Evolutionary conservation across 1,284 basidiomycete genomes (phyloP).

Genomic region (Rhizoctonia solani): DNA sequence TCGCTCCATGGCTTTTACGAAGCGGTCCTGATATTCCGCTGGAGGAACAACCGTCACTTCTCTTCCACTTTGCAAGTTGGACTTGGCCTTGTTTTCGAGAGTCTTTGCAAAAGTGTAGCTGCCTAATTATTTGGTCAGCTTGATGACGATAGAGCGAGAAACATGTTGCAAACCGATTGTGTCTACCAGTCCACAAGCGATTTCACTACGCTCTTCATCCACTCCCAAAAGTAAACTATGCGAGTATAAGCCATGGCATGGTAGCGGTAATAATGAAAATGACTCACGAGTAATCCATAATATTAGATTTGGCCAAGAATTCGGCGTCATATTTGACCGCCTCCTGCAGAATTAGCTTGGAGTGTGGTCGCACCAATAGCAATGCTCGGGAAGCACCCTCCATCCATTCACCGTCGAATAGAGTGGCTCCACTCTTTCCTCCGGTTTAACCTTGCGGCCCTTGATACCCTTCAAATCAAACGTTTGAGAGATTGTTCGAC

Average conservation of each 20-base stretch:
- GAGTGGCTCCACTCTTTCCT: constrained; percentile 47
- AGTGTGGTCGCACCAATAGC: constrained; percentile 68
- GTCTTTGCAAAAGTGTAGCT: constrained; percentile 79
- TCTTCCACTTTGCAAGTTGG: constrained; percentile 61
- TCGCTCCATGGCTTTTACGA: constrained; percentile 65
- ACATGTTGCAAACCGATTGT: constrained; percentile 61
- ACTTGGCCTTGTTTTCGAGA: constrained; percentile 76
- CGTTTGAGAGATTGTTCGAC: constrained; percentile 51
- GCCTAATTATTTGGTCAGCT: constrained; percentile 46
- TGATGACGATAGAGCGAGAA: neutral
- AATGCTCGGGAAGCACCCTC: constrained; percentile 61
- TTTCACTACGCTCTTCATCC: constrained; percentile 63
- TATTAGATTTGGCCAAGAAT: constrained; percentile 71
- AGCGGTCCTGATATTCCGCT: constrained; percentile 69
- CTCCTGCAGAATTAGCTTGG: constrained; percentile 67
- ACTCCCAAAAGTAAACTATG: constrained; percentile 66
- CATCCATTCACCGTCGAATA: constrained; percentile 82
- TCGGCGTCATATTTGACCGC: constrained; percentile 70
- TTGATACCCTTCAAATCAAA: constrained; percentile 83
- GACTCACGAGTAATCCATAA: constrained; percentile 80
- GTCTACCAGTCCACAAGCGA: constrained; percentile 76
- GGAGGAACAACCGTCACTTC: constrained; percentile 74
- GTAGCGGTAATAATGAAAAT: neutral
- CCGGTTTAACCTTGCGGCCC: constrained; percentile 63
- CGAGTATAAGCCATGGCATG: neutral